A percentile compares a stretch with the other conserved stretches of the same genome.
Conservation (phyloP, 2,329 filamentous ascomycete genomes). For the Penicillium palitans region DNA sequence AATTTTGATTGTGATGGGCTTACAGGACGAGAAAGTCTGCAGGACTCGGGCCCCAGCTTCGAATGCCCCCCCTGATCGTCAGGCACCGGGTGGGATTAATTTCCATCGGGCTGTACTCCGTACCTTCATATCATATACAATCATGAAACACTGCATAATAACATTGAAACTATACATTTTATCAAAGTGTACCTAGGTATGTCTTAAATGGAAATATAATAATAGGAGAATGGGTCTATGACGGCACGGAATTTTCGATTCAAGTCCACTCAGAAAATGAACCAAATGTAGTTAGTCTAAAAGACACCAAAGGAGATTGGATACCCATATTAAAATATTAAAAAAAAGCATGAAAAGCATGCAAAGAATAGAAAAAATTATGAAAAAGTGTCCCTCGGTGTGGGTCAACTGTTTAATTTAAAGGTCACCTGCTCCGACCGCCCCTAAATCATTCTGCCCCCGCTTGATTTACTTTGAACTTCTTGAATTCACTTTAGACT, state of each 20-base stretch:
- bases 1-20: not conserved
- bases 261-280: not conserved
- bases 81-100: conserved; percentile 9
- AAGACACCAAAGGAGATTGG: not conserved
- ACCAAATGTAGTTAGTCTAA: not conserved
- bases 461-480: not conserved
- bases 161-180: not conserved
- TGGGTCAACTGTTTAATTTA: conserved; percentile 9
- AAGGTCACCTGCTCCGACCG: conserved; percentile 11
- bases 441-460: conserved; percentile 11
- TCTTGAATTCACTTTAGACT: not conserved
- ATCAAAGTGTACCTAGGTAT: not conserved
- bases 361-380: not conserved
- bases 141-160: not conserved
- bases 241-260: not conserved
- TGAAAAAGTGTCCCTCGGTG: not conserved
- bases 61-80: conserved; percentile 15
- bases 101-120: not conserved
- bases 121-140: not conserved
- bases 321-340: not conserved
- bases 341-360: not conserved
- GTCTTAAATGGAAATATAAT: not conserved
- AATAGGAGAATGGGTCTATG: conserved; percentile 1
- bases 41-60: not conserved
- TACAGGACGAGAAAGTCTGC: not conserved